These are phyloP conservation scores for Rhododendron henanense DNA, from an alignment of 148 eudicot genomes.

Conservation along the genomic window DNA sequence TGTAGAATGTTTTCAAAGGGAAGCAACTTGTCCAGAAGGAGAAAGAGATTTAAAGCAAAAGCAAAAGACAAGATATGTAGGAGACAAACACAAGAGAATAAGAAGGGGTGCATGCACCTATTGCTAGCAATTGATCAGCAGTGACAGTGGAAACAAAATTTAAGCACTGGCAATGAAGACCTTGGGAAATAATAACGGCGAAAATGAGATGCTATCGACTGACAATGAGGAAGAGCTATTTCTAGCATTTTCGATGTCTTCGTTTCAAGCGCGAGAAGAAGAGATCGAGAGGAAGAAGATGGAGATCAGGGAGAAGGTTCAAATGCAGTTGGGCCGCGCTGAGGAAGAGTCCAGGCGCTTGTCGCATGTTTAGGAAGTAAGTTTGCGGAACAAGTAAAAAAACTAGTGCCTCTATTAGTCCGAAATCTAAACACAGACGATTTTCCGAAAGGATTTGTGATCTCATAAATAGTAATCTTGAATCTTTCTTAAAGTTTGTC, in stretches of 20 bases:
- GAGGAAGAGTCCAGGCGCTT: slow-evolving; percentile 46
- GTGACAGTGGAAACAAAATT: not conserved
- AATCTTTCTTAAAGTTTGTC: not conserved
- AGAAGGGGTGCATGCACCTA: not conserved
- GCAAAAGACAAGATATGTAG: slow-evolving; percentile 2
- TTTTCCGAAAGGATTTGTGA: not conserved
- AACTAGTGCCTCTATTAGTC: not conserved
- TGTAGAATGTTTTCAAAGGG: slow-evolving; percentile 1
- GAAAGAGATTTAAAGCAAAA: slow-evolving; percentile 20
- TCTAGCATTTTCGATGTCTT: slow-evolving; percentile 24
- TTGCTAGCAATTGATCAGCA: not conserved
- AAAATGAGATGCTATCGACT: slow-evolving; percentile 20
- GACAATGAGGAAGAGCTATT: slow-evolving; percentile 29
- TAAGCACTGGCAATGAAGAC: slow-evolving; percentile 17
- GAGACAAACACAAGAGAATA: not conserved
- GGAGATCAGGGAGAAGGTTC: slow-evolving; percentile 43
- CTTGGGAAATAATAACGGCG: slow-evolving; percentile 15
- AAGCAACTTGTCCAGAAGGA: slow-evolving; percentile 12
- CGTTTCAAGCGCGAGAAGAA: slow-evolving; percentile 41
- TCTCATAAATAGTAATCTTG: not conserved
- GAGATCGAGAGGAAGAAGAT: slow-evolving; percentile 47
- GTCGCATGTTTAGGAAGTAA: slow-evolving; percentile 46
- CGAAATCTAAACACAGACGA: not conserved
- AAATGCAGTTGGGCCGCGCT: slow-evolving; percentile 38
- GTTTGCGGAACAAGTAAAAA: not conserved